A percentile compares a stretch with the other conserved stretches of the same genome.
Conservation (phyloP, 2,329 filamentous ascomycete species). For the Xylariaceae sp. region DNA sequence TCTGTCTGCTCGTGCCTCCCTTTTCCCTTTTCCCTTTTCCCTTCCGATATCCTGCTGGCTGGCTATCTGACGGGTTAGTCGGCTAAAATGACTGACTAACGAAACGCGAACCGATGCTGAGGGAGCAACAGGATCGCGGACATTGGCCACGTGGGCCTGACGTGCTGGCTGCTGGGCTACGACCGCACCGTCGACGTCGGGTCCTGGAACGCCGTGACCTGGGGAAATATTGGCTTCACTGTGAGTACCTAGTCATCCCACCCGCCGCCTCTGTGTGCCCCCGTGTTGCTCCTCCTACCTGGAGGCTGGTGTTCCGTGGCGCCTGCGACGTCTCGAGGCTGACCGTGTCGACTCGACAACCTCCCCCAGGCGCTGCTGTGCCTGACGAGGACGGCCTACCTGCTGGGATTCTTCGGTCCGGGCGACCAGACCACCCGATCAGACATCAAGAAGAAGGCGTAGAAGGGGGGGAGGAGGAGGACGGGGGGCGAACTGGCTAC, state of each 20-base stretch:
- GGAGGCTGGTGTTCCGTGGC: not conserved
- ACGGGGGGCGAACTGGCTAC: too few relatives aligned
- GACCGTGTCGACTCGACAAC: not conserved
- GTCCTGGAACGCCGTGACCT: slow-evolving; percentile 63
- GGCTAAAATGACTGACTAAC: too few relatives aligned
- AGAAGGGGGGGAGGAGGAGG: too few relatives aligned
- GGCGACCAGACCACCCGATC: slow-evolving; percentile 7
- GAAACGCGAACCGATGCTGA: not conserved
- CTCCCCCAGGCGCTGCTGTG: slow-evolving; percentile 21
- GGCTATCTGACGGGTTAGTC: too few relatives aligned
- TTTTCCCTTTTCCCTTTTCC: slow-evolving; percentile 3
- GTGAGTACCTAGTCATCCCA: slow-evolving; percentile 39
- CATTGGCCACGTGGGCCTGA: slow-evolving; percentile 59
- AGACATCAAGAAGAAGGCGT: slow-evolving; percentile 17
- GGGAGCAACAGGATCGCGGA: slow-evolving; percentile 42
- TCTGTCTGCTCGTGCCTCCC: too few relatives aligned
- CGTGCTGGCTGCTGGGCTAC: slow-evolving; percentile 50
- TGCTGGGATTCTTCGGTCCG: slow-evolving; percentile 25
- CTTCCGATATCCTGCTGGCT: slow-evolving; percentile 3
- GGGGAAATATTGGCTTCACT: slow-evolving; percentile 64
- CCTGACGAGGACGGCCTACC: slow-evolving; percentile 22
- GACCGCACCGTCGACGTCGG: slow-evolving; percentile 43
- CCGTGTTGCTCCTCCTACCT: not conserved
- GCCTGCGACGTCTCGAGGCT: too few relatives aligned
- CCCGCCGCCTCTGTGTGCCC: not conserved